Evolutionary conservation across 2,329 filamentous ascomycete species (phyloP).

Genomic region (Amauroascus verrucosus): DNA sequence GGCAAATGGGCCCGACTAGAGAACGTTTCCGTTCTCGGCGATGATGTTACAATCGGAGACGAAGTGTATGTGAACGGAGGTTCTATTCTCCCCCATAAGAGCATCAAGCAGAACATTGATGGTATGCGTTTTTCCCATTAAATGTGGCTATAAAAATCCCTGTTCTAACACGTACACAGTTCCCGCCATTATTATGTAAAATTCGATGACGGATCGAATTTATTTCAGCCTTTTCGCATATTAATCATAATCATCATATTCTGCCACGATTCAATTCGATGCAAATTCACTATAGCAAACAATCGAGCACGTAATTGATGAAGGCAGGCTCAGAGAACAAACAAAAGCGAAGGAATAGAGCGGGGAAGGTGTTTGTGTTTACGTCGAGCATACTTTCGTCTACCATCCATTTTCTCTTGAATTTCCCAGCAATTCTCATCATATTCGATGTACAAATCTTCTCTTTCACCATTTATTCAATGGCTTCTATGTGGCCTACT

Average conservation of each 20-base stretch:
- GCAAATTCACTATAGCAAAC: conserved; percentile 22
- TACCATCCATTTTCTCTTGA: conserved; percentile 10
- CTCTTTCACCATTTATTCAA: neutral
- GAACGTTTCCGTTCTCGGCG: conserved; percentile 94
- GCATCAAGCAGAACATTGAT: conserved; percentile 96
- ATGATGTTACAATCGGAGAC: conserved; percentile 95
- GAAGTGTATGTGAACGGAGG: conserved; percentile 98
- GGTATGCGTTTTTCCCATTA: conserved; percentile 37
- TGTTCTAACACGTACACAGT: conserved; percentile 24
- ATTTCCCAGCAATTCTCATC: conserved; percentile 7
- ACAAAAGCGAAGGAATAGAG: conserved; percentile 11
- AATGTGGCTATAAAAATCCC: conserved; percentile 6
- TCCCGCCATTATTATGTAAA: conserved; percentile 43
- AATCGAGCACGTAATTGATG: conserved; percentile 15
- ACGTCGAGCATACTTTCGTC: conserved; percentile 4
- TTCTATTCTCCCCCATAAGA: conserved; percentile 93
- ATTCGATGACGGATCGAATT: neutral
- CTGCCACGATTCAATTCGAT: neutral
- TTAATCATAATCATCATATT: conserved; percentile 2
- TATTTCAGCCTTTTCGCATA: neutral
- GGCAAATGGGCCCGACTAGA: conserved; percentile 93
- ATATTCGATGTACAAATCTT: conserved; percentile 2
- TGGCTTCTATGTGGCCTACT: neutral
- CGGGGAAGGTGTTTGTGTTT: conserved; percentile 7
- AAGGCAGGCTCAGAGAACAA: neutral